Evolutionary conservation across 139 green algal genomes (phyloP), one percentile per base, ranked within the genome.

Genomic region (Eudorina sp.): DNA sequence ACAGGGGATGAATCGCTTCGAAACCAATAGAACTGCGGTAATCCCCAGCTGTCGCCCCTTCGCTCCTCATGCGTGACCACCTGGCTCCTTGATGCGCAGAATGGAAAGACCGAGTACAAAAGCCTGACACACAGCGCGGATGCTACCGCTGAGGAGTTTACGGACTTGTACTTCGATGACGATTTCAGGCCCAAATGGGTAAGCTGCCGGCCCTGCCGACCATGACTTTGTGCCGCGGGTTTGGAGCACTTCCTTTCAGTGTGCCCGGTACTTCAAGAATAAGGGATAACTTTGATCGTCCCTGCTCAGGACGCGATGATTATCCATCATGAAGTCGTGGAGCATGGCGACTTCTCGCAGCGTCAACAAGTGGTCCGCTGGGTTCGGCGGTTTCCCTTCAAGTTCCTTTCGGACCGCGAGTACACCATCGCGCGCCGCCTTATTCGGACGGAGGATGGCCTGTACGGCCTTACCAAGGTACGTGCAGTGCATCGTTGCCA

Each of bases 81-180:
- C n/a, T n/a, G n/a, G n/a, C n/a, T n/a, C n/a, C n/a, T n/a, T n/a
- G n/a, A 3, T 88, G 7, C 51, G 88, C 84, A 95, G 92, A 90
- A 90, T 55, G 95, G 95, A 60, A 97, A 96, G 85, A 97, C 96
- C 11, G 97, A 99, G 92, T 99, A 99, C 94, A 97, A 97, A 92
- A 96, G 92, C 68, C 70, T 96, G 0, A 98, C 95, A 1, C 88
- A 96, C 11, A 83, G 89, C 53, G 83, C 92, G 9, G 88, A 98
- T 83, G 90, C 94, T 25, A 97, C 94, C 31, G 90, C 96, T 13
- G 83, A 97, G 81, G 96, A 98, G 95, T 97, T 97, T 74, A 97
- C 93, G 70, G 96, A 98, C 88, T 91, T 98, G 72, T 98, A 97
- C 87, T 87, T 98, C 53, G 95, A 98, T 79, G 96, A 98, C 73